Percentiles rank a stretch among this genome's conserved stretches.
phyloP scores from a whole-genome alignment of 345 rosid genomes.

The Boechera divaricarpa region DNA sequence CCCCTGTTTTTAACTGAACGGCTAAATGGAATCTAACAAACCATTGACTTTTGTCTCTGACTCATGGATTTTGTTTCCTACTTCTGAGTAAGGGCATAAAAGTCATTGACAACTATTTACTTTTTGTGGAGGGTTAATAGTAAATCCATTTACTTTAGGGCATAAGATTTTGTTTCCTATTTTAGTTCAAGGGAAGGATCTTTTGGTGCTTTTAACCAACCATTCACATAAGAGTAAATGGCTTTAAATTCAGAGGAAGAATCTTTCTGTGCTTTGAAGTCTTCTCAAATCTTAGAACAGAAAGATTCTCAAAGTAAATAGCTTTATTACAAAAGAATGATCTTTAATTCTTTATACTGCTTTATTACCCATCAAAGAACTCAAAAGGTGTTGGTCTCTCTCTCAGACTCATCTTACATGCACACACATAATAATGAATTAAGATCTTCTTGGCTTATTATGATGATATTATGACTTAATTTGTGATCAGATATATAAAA shows the following conservation, averaged over 20 bases:
- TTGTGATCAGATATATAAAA: slow-evolving; percentile 69
- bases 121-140: too few relatives aligned
- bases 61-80: background rate
- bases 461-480: background rate
- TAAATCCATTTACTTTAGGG: too few relatives aligned
- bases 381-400: slow-evolving; percentile 3
- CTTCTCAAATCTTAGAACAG: slow-evolving; percentile 10
- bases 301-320: slow-evolving; percentile 10
- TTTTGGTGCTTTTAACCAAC: slow-evolving; percentile 22
- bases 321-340: slow-evolving; percentile 20
- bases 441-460: background rate
- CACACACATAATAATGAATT: background rate
- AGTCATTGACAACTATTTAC: background rate
- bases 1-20: background rate
- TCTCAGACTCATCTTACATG: background rate
- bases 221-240: slow-evolving; percentile 10
- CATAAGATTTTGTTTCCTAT: background rate
- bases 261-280: slow-evolving; percentile 12
- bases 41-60: background rate
- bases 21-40: background rate
- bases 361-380: background rate
- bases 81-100: slow-evolving; percentile 2
- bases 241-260: slow-evolving; percentile 32
- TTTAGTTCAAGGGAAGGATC: slow-evolving; percentile 7
- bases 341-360: background rate